Base-by-base conservation (phyloP, 441 rosid species). In the Eruca vesicaria region DNA sequence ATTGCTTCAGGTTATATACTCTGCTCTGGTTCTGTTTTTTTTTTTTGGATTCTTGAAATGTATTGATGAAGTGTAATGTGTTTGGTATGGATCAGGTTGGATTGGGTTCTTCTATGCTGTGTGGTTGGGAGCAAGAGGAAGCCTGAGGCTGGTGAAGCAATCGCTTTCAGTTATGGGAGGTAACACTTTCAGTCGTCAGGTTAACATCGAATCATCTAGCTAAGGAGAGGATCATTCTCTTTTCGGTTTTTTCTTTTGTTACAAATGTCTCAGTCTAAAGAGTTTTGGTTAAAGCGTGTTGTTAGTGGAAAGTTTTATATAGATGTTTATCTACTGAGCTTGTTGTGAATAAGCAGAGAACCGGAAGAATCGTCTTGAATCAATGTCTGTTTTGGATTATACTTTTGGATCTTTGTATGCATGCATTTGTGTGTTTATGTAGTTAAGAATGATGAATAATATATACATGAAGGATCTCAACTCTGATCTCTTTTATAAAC, bases 51-150 rank as follows among this genome's bases (percentile, higher is more conserved):
- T 45, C 53, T 15, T 45, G 20, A 15, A 45, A 45, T 71, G 68
- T 71, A 45, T 19, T 62, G 56, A 67, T 62, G 4, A 21, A 53
- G 35, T 35, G 75, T 35, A 71, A 41, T 32, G 63, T 21, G 29
- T 81, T 57, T 82, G 72, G 60, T 5, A 43, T 71, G 61, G 86
- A 86, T 71, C 92, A 95, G 99, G 98, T 78, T 93, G 99, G 99
- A 76, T 90, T 41, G 95, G 92, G 69, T 91, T 95, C 81, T 84
- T 95, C 76, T 90, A 88, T 78, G 79, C 74, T 59, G 76, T 86
- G 57, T 95, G 96, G 98, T 67, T 91, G 86, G 91, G 86, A 71
- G 75, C 85, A 29, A 87, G 82, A 83, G 94, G 87, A 77, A 80
- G 88, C 26, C 4, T 84, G 20, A 84, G 82, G 6, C 77, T 91